Evolutionary conservation across 2,329 filamentous ascomycete species (phyloP), one percentile per base, ranked within the genome.

Genomic region (Colletotrichum sp.): DNA sequence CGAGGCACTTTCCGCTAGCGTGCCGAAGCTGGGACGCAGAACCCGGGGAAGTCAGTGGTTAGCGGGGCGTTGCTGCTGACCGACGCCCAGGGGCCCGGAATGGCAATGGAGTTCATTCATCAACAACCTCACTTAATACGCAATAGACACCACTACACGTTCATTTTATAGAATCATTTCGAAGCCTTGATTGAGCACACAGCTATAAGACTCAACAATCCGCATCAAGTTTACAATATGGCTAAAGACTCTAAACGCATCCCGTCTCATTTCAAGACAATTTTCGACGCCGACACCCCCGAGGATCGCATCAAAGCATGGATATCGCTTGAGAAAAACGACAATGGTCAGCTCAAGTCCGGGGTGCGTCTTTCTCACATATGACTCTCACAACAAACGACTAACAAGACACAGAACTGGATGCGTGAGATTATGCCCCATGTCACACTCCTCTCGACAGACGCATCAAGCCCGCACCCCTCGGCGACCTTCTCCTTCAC

Each of bases 241-340:
- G 74, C 90, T 92, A 0, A 91, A 92, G 16, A 94, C 93, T 0
- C 86, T 96, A 1, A 60, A 2, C 94, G 96, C 86, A 86, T 96
- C 3, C 94, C 94, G 0, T 94, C 96, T 0, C 94, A 96, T 81
- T 27, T 78, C 70, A 48, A 63, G n/a, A 9, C 63, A 9, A 19
- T 75, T 27, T 64, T 75, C n/a, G 64, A 68, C 11, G 78, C 78
- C 48, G 57, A 78, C 12, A 57, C 63, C 44, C 61, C 61, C 16
- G 78, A 83, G 16, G 81, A 83, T 22, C 84, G 79, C 36, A 79
- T 84, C 68, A 78, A 78, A 11, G 79, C 77, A 22, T 86, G 83
- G 83, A 79, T 85, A 16, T 63, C 79, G 13, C 74, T 83, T 48
- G 79, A 78, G 19, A 78, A 75, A 39, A 78, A 83, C 36, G 79